phyloP scores from a whole-genome alignment of 257 asterid species.

The Verbascum thapsus region DNA sequence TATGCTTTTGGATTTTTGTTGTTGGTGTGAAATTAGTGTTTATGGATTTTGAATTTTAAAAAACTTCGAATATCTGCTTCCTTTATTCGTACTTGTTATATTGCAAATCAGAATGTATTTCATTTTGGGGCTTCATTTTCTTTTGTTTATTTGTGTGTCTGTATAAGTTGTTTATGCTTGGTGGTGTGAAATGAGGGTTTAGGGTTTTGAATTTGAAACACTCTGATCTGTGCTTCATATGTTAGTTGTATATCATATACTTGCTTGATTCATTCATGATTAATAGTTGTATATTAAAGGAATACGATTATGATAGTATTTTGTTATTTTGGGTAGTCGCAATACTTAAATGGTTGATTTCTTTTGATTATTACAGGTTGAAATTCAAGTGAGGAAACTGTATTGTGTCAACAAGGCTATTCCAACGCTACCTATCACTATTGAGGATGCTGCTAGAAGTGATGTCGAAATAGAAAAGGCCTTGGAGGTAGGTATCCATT shows the following conservation, averaged over 20 bases:
- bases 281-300: neutral
- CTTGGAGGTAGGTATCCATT: constrained; percentile 64
- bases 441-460: constrained; percentile 87
- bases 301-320: neutral
- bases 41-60: no score
- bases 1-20: no score
- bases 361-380: constrained; percentile 52
- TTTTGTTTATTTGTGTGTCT: neutral
- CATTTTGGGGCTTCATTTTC: no score
- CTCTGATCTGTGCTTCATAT: neutral
- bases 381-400: constrained; percentile 72
- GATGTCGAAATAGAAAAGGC: constrained; percentile 72
- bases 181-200: no score
- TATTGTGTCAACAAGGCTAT: constrained; percentile 63
- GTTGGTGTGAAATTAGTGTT: no score
- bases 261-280: constrained; percentile 2
- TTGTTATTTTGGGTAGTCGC: neutral
- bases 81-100: no score
- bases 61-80: no score
- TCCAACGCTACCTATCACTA: constrained; percentile 60
- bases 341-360: neutral
- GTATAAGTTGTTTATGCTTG: neutral
- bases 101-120: no score
- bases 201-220: neutral
- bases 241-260: neutral